Evolutionary conservation across 1,284 basidiomycete genomes (phyloP), one percentile per base, ranked within the genome.

Genomic region (Hypsizygus ulmarius): DNA sequence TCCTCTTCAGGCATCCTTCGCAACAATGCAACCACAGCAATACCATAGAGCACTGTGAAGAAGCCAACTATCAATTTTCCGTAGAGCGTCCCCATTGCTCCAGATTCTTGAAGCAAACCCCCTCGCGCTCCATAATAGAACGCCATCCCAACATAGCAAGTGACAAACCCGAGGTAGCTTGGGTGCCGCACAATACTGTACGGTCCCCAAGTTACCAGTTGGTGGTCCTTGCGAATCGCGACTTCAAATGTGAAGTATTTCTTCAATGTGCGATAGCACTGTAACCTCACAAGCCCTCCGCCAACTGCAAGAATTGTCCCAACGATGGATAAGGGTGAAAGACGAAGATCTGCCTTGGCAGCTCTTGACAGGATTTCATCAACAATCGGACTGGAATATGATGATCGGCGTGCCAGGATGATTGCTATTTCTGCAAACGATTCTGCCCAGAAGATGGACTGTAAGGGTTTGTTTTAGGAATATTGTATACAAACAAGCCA

Each of bases 221-320:
- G 34, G 42, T 56, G 54, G 7, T 43, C 21, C 10, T 49, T 28
- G 3, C 39, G 51, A 12, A 56, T 77, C 75, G 30, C 27, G 40
- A 47, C 62, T 62, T 50, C 38, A 19, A 50, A 45, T 8, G 49
- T 50, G 35, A 45, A 45, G 18, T 37, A 36, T 14, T 21, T 15
- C 14, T 28, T 28, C 16, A 50, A 15, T 12, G 16, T 32, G 33
- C 35, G 44, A 14, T 32, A 46, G 28, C 49, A 46, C 9, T 38
- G 10, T 7, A 46, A 14, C 12, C 44, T 39, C 29, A 50, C 12
- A 3, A 21, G 12, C 12, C 34, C 11, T 10, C 48, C 48, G 15
- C 25, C 15, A 1, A 37, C 10, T 30, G 14, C n/a, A 5, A 46
- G 5, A 2, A 46, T 12, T n/a, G 18, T 14, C 3, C 43, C 39